phyloP scores from a whole-genome alignment of 441 rosid species.

The Erodium texanum region DNA sequence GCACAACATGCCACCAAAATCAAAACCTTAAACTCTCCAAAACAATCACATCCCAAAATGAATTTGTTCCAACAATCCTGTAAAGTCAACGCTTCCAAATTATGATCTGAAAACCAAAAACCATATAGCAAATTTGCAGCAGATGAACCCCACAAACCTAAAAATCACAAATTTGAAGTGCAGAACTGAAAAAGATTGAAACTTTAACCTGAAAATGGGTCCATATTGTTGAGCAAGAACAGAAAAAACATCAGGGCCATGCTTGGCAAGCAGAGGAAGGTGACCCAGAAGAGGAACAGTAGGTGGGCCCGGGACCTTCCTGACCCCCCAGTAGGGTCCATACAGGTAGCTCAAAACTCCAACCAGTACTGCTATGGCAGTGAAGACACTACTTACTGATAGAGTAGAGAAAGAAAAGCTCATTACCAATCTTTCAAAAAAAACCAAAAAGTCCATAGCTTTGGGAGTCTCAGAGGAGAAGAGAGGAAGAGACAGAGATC shows the following conservation, averaged over 20 bases:
- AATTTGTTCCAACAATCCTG: neutral
- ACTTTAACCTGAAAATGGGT: constrained; percentile 62
- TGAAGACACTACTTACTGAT: constrained; percentile 17
- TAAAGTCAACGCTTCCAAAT: neutral
- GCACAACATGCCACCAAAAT: neutral
- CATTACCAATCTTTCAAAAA: neutral
- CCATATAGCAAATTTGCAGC: neutral
- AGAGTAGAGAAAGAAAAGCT: neutral
- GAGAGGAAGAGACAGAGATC: neutral
- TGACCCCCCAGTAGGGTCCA: constrained; percentile 71
- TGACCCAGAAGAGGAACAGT: constrained; percentile 68
- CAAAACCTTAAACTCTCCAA: neutral
- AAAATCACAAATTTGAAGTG: neutral
- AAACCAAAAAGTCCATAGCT: neutral
- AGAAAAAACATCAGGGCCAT: constrained; percentile 78
- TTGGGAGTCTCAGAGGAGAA: neutral
- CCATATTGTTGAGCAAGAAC: constrained; percentile 76
- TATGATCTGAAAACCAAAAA: neutral
- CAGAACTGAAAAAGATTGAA: neutral
- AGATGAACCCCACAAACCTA: constrained; percentile 16
- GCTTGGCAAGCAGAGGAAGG: constrained; percentile 77
- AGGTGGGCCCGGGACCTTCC: constrained; percentile 75
- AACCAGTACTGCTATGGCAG: constrained; percentile 27
- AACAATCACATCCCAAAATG: neutral
- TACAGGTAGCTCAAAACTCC: constrained; percentile 48